Evolutionary conservation across 1,139 yeast genomes (phyloP).

Genomic region (Yamadazyma triangularis): DNA sequence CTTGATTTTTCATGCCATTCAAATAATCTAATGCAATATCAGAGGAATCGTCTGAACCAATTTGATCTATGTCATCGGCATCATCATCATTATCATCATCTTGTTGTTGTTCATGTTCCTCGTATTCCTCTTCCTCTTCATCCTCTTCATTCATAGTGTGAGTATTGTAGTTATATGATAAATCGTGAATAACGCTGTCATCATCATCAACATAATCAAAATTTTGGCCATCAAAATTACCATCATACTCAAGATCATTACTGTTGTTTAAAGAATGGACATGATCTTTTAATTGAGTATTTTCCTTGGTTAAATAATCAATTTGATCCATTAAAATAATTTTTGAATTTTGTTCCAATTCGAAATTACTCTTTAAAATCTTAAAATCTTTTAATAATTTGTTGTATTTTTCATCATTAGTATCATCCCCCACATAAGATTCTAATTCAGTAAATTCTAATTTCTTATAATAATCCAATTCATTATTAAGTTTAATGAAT

Average conservation of each 20-base stretch:
- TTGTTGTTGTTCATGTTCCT: slow-evolving; percentile 13
- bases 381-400: slow-evolving; percentile 33
- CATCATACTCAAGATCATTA: slow-evolving; percentile 8
- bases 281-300: slow-evolving; percentile 18
- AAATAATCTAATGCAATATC: slow-evolving; percentile 4
- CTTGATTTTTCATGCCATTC: slow-evolving; percentile 7
- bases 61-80: slow-evolving; percentile 2
- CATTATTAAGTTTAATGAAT: slow-evolving; percentile 21
- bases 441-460: slow-evolving; percentile 12
- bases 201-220: too few species aligned
- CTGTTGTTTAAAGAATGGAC: slow-evolving; percentile 14
- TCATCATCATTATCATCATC: slow-evolving; percentile 1
- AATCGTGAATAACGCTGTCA: slow-evolving; percentile 15
- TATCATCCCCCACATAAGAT: slow-evolving; percentile 8
- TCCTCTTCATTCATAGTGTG: slow-evolving; percentile 11
- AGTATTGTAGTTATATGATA: slow-evolving; percentile 9
- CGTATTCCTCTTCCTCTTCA: slow-evolving; percentile 22
- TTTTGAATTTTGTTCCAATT: slow-evolving; percentile 48
- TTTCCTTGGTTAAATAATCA: slow-evolving; percentile 43
- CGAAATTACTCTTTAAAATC: slow-evolving; percentile 38
- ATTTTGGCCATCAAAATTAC: too few species aligned
- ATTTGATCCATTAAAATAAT: slow-evolving; percentile 51
- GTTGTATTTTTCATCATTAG: slow-evolving; percentile 24
- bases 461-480: slow-evolving; percentile 16
- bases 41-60: slow-evolving; percentile 9